Conservation (phyloP, 1,284 basidiomycete species). For the Rhodotorula sp. region DNA sequence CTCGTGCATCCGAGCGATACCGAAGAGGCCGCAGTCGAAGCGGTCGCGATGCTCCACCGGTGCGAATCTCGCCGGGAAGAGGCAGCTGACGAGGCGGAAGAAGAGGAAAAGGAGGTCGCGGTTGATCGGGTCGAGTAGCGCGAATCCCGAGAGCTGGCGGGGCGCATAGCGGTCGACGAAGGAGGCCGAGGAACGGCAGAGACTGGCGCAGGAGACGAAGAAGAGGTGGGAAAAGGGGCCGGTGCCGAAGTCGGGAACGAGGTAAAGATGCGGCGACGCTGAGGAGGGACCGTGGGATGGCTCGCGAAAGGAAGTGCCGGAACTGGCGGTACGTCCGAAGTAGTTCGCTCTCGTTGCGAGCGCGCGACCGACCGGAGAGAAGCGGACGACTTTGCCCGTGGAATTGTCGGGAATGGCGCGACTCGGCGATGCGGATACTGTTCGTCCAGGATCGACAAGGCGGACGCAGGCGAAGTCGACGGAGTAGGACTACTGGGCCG, state of each 20-base stretch:
- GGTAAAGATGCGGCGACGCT: constrained; percentile 18
- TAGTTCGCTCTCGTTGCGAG: background rate
- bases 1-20: background rate
- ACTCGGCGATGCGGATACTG: constrained; percentile 16
- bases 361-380: background rate
- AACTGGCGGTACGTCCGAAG: constrained; percentile 4
- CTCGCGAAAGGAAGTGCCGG: constrained; percentile 9
- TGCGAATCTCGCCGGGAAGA: constrained; percentile 8
- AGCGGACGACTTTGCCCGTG: constrained; percentile 9
- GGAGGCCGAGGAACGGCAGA: background rate
- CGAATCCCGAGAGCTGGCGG: constrained; percentile 5
- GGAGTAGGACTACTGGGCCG: constrained; percentile 3
- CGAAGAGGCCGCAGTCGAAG: constrained; percentile 25
- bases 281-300: no score
- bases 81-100: constrained; percentile 8
- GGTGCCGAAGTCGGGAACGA: constrained; percentile 13
- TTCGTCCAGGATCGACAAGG: constrained; percentile 1
- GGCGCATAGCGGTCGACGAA: background rate
- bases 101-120: background rate
- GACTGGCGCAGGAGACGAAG: background rate
- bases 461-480: background rate
- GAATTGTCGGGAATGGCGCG: constrained; percentile 26
- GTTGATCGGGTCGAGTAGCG: constrained; percentile 15
- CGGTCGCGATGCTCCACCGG: constrained; percentile 29
- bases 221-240: background rate